Percentiles rank a stretch among this genome's conserved stretches.
Conservation (phyloP, 1,284 basidiomycete genomes). For the Naganishia sp. region DNA sequence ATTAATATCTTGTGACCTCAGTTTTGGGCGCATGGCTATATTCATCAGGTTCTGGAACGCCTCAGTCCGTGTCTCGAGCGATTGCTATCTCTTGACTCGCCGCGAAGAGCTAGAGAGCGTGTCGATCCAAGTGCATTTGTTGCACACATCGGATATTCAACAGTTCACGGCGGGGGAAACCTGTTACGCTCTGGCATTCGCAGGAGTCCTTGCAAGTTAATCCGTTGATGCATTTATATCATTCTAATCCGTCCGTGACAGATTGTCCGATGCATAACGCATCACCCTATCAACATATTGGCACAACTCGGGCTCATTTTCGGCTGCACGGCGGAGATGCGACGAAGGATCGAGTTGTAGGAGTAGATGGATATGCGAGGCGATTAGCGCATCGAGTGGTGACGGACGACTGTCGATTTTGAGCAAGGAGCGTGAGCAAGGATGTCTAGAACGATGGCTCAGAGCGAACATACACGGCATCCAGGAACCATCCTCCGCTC, state of each 20-base stretch:
- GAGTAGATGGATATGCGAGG: constrained; percentile 47
- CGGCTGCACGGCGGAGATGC: constrained; percentile 36
- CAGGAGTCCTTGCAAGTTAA: too few species aligned
- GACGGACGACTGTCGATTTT: constrained; percentile 37
- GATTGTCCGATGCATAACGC: background rate
- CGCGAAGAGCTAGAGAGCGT: too few species aligned
- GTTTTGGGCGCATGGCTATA: background rate
- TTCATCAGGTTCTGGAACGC: background rate
- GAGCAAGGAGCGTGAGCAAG: background rate
- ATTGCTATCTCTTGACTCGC: too few species aligned
- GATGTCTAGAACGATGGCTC: background rate
- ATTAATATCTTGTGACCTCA: background rate
- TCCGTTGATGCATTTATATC: too few species aligned
- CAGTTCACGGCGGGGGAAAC: too few species aligned
- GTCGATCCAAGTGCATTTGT: too few species aligned
- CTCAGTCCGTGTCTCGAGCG: background rate
- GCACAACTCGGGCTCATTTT: constrained; percentile 35
- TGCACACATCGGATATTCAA: too few species aligned
- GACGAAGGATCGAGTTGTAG: constrained; percentile 38
- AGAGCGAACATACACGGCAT: constrained; percentile 25
- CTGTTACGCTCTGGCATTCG: too few species aligned
- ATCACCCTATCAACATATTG: constrained; percentile 41
- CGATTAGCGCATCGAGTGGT: constrained; percentile 50
- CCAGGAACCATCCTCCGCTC: constrained; percentile 30
- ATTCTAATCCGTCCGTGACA: too few species aligned